phyloP scores from a whole-genome alignment of 108 stramenopile genomes.

The Discostella stelligeroides region DNA sequence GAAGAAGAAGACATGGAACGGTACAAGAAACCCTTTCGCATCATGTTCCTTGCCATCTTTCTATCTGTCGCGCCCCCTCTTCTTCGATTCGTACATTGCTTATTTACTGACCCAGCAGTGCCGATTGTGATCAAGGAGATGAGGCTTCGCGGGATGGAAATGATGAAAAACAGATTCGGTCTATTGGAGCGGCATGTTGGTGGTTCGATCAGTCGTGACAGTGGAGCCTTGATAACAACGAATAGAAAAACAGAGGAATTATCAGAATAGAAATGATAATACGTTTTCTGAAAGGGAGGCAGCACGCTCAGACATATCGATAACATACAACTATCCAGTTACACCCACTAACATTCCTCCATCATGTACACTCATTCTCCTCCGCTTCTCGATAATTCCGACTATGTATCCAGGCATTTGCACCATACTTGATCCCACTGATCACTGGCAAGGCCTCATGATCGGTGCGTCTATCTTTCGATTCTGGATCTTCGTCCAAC shows the following conservation, averaged over 20 bases:
- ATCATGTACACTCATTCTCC: constrained; percentile 6
- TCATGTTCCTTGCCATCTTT: constrained; percentile 9
- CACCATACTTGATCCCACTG: constrained; percentile 84
- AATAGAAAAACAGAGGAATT: too few species aligned
- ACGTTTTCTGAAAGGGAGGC: neutral
- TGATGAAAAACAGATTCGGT: neutral
- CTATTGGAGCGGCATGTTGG: neutral
- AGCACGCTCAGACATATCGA: too few species aligned
- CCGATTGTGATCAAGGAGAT: constrained; percentile 30
- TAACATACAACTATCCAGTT: neutral
- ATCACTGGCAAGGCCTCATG: constrained; percentile 84
- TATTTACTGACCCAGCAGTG: constrained; percentile 30
- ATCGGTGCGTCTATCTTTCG: constrained; percentile 64
- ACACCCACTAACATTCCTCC: neutral
- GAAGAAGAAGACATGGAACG: constrained; percentile 12
- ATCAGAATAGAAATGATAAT: too few species aligned
- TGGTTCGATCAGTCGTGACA: neutral
- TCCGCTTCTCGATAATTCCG: constrained; percentile 53
- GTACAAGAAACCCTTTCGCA: constrained; percentile 14
- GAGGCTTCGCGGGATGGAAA: constrained; percentile 1
- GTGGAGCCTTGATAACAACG: neutral
- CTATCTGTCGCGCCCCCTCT: constrained; percentile 29
- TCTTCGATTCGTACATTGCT: constrained; percentile 25
- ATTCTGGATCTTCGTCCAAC: constrained; percentile 61
- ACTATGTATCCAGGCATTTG: constrained; percentile 91